These are phyloP conservation scores for Heterobasidion occidentale DNA, from an alignment of 1,284 basidiomycete species.

Conservation along the genomic window DNA sequence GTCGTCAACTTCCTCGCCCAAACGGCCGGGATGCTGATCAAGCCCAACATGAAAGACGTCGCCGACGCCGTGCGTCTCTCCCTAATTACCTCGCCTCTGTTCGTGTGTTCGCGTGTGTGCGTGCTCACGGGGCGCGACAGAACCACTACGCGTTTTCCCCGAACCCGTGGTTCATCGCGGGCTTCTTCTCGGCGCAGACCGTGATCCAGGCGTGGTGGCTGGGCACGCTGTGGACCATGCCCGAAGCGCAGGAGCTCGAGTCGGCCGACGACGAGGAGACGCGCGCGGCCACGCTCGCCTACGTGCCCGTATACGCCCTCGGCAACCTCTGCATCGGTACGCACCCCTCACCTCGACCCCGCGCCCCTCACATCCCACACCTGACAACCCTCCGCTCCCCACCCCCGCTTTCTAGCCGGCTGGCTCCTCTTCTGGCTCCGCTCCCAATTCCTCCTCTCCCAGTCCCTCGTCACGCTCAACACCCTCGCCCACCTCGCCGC, in stretches of 20 bases:
- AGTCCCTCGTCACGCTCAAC: slow-evolving; percentile 25
- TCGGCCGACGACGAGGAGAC: slow-evolving; percentile 6
- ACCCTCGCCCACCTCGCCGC: slow-evolving; percentile 23
- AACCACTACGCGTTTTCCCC: slow-evolving; percentile 29
- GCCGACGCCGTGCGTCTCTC: too few species aligned
- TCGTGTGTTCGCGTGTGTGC: background rate
- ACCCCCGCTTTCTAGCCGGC: slow-evolving; percentile 20
- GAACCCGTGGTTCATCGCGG: slow-evolving; percentile 25
- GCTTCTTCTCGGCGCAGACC: slow-evolving; percentile 25
- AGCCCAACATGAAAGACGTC: slow-evolving; percentile 27
- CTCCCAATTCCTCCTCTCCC: slow-evolving; percentile 20
- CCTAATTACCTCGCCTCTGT: too few species aligned
- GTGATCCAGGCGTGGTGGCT: slow-evolving; percentile 24
- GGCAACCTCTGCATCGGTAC: slow-evolving; percentile 26
- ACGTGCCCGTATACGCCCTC: slow-evolving; percentile 25
- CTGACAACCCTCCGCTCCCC: background rate
- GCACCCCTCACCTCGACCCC: background rate
- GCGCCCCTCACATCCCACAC: background rate
- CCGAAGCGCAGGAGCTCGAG: slow-evolving; percentile 9
- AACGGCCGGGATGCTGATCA: slow-evolving; percentile 22
- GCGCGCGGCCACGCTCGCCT: slow-evolving; percentile 16
- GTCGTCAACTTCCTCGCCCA: slow-evolving; percentile 23
- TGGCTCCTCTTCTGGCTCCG: slow-evolving; percentile 29
- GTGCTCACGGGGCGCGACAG: slow-evolving; percentile 8
- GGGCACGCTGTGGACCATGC: slow-evolving; percentile 16